phyloP scores from a whole-genome alignment of 805 yeast genomes.

The Ogataea nitratoaversa region DNA sequence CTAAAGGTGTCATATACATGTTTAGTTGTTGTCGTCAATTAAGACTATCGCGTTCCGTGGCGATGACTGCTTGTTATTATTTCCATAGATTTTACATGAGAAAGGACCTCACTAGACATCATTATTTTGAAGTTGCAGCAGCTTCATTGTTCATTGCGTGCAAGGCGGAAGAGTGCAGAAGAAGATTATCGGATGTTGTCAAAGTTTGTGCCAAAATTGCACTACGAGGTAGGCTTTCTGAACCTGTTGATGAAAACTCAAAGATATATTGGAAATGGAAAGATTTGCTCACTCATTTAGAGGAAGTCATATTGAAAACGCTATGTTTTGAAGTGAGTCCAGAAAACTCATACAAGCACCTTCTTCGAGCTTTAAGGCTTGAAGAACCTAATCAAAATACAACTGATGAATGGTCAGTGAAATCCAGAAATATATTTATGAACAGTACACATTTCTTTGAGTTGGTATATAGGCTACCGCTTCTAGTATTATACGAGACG shows the following conservation, averaged over 20 bases:
- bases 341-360: constrained; percentile 35
- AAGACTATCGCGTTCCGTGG: constrained; percentile 43
- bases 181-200: constrained; percentile 45
- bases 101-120: constrained; percentile 36
- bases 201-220: constrained; percentile 46
- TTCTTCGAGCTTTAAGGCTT: constrained; percentile 21
- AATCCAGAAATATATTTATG: constrained; percentile 16
- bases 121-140: constrained; percentile 48
- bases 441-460: constrained; percentile 27
- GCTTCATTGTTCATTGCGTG: constrained; percentile 49
- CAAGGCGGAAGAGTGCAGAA: constrained; percentile 49
- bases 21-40: constrained; percentile 40
- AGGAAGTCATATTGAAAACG: constrained; percentile 40
- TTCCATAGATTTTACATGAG: constrained; percentile 52
- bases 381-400: constrained; percentile 12
- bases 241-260: constrained; percentile 39
- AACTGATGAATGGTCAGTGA: constrained; percentile 15
- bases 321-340: constrained; percentile 46
- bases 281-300: constrained; percentile 42
- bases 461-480: constrained; percentile 25
- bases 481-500: constrained; percentile 22
- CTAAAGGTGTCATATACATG: constrained; percentile 46
- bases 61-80: constrained; percentile 43
- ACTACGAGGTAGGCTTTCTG: constrained; percentile 32
- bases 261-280: constrained; percentile 50